These are phyloP conservation scores for Ogataea angusta DNA, from an alignment of 805 yeast species.

Conservation along the genomic window DNA sequence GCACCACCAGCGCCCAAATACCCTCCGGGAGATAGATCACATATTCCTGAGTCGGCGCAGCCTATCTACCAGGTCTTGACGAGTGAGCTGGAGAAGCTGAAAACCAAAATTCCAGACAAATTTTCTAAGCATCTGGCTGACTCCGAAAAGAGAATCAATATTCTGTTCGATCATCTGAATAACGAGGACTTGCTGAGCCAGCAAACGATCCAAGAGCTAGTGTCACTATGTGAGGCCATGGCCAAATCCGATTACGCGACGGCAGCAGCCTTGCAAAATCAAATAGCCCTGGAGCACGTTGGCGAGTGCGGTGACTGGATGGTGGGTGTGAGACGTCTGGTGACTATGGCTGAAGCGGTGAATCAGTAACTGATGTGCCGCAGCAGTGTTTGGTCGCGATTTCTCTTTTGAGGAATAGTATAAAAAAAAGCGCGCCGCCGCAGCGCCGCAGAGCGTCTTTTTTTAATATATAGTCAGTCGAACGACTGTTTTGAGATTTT, in stretches of 20 bases:
- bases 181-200: conserved; percentile 62
- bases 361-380: conserved; percentile 1
- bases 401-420: not conserved
- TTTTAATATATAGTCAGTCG: conserved; percentile 6
- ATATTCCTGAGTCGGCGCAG: conserved; percentile 54
- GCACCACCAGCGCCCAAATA: conserved; percentile 26
- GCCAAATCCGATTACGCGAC: conserved; percentile 49
- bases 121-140: conserved; percentile 72
- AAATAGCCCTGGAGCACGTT: conserved; percentile 60
- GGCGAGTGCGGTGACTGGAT: conserved; percentile 89
- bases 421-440: conserved; percentile 6
- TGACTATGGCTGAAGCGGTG: conserved; percentile 61
- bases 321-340: conserved; percentile 83
- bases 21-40: conserved; percentile 68
- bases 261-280: conserved; percentile 55
- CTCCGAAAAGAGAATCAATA: conserved; percentile 75
- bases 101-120: conserved; percentile 72
- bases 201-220: conserved; percentile 53
- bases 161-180: conserved; percentile 75
- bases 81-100: conserved; percentile 54
- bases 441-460: conserved; percentile 4
- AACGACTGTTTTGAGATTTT: conserved; percentile 5
- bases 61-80: conserved; percentile 60
- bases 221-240: conserved; percentile 48
- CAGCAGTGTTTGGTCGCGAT: not conserved